Percentiles rank a stretch among this genome's conserved stretches.
Evolutionary conservation across 495 filamentous ascomycete genomes (phyloP).

Genomic region (Neurospora discreta): DNA sequence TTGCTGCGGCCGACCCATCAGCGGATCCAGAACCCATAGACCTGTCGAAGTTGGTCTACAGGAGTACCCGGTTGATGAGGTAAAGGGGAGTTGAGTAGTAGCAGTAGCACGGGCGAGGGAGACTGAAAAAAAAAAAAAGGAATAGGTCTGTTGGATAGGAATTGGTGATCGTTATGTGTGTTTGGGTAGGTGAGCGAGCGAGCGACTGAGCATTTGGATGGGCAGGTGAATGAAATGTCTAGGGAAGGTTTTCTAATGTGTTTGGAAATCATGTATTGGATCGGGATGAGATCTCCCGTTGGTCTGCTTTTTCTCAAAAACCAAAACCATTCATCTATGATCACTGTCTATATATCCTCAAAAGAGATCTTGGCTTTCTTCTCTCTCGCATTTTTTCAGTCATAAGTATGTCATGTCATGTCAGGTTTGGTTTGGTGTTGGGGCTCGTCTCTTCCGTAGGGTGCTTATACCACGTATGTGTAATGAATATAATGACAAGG

Average conservation of each 20-base stretch:
- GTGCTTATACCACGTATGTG: no score
- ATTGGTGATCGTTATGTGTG: not conserved
- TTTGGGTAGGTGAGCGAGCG: not conserved
- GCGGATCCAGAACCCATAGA: constrained; percentile 25
- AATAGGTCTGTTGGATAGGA: not conserved
- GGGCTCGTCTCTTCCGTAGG: not conserved
- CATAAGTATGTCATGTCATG: not conserved
- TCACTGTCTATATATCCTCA: not conserved
- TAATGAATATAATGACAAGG: no score
- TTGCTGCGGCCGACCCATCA: constrained; percentile 26
- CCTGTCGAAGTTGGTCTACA: constrained; percentile 5
- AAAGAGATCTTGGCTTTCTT: not conserved
- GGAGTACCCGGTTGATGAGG: constrained; percentile 12
- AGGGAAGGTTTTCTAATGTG: not conserved
- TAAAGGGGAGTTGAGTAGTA: not conserved
- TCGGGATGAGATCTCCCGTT: not conserved
- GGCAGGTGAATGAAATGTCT: not conserved
- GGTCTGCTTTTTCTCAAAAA: not conserved
- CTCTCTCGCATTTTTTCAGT: not conserved
- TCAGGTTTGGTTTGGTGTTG: not conserved
- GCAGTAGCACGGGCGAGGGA: not conserved
- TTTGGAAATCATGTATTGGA: not conserved
- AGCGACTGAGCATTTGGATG: not conserved
- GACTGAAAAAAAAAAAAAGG: not conserved
- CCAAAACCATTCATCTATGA: not conserved